A percentile compares a stretch with the other conserved stretches of the same genome.
phyloP scores from a whole-genome alignment of 2,329 filamentous ascomycete species.

The Leptographium radiaticola region DNA sequence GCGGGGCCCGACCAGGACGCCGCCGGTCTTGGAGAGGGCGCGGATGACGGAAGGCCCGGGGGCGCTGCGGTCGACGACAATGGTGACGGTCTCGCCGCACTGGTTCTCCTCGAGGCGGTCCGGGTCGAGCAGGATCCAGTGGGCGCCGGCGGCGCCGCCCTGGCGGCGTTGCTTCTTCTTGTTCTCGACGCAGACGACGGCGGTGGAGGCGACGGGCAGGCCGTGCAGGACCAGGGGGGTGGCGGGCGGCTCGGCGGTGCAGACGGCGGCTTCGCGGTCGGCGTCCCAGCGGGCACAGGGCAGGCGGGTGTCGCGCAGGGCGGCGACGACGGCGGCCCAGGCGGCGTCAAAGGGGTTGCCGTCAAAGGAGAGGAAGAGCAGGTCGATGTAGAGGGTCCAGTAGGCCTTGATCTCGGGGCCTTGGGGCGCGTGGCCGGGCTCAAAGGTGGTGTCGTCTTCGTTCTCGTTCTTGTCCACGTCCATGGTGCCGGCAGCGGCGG shows the following conservation, averaged over 20 bases:
- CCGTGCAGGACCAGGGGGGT: slow-evolving; percentile 44
- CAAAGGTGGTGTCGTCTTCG: slow-evolving; percentile 20
- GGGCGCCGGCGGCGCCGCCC: slow-evolving; percentile 26
- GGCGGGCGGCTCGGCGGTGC: slow-evolving; percentile 32
- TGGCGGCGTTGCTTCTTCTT: slow-evolving; percentile 39
- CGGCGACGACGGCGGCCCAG: slow-evolving; percentile 74
- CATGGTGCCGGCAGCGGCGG: slow-evolving; percentile 19
- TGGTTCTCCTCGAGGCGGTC: slow-evolving; percentile 81
- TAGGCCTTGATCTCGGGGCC: slow-evolving; percentile 58
- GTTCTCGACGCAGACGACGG: slow-evolving; percentile 52
- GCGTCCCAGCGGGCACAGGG: slow-evolving; percentile 73
- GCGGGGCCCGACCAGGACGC: slow-evolving; percentile 52
- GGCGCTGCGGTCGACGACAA: slow-evolving; percentile 57
- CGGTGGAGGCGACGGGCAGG: slow-evolving; percentile 64
- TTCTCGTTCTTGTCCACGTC: slow-evolving; percentile 15
- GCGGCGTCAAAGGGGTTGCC: slow-evolving; percentile 86
- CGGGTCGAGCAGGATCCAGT: slow-evolving; percentile 76
- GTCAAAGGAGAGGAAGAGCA: slow-evolving; percentile 88
- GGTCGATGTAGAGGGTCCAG: slow-evolving; percentile 89
- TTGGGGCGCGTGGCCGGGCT: not conserved
- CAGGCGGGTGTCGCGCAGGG: slow-evolving; percentile 63
- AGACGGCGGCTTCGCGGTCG: slow-evolving; percentile 68
- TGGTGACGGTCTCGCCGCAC: slow-evolving; percentile 69
- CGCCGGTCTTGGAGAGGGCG: slow-evolving; percentile 74
- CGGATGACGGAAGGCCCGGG: slow-evolving; percentile 42